phyloP scores from a whole-genome alignment of 73 alveolate species.

The Tetrahymena borealis region DNA sequence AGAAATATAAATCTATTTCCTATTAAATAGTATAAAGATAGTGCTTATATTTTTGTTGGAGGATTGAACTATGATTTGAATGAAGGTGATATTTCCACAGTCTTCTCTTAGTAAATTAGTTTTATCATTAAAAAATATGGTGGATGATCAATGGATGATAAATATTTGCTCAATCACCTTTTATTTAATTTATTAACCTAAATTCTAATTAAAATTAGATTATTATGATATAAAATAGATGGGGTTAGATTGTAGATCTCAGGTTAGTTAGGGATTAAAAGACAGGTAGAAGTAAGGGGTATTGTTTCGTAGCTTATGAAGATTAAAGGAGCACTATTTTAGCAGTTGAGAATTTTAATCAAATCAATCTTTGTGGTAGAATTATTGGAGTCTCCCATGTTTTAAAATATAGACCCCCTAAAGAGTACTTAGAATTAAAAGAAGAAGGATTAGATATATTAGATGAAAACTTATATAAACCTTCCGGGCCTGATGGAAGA shows the following conservation, averaged over 20 bases:
- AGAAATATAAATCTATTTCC: not conserved
- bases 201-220: not conserved
- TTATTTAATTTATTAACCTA: not conserved
- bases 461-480: slow-evolving; percentile 68
- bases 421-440: slow-evolving; percentile 72
- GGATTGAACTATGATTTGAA: slow-evolving; percentile 70
- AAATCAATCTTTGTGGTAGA: slow-evolving; percentile 85
- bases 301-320: slow-evolving; percentile 89
- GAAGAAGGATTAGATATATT: slow-evolving; percentile 50
- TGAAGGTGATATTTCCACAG: slow-evolving; percentile 96
- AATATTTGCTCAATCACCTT: too few relatives aligned
- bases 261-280: slow-evolving; percentile 82
- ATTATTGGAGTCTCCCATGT: slow-evolving; percentile 87
- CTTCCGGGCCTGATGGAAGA: slow-evolving; percentile 98
- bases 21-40: not conserved
- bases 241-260: slow-evolving; percentile 92
- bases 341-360: slow-evolving; percentile 96
- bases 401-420: slow-evolving; percentile 78
- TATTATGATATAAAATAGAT: slow-evolving; percentile 3
- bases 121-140: not conserved
- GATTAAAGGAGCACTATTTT: slow-evolving; percentile 89
- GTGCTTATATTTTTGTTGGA: not conserved
- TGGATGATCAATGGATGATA: not conserved
- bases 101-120: slow-evolving; percentile 64
- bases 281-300: slow-evolving; percentile 93